Evolutionary conservation across 768 basidiomycete genomes (phyloP).

Genomic region (Boletus bicolor): DNA sequence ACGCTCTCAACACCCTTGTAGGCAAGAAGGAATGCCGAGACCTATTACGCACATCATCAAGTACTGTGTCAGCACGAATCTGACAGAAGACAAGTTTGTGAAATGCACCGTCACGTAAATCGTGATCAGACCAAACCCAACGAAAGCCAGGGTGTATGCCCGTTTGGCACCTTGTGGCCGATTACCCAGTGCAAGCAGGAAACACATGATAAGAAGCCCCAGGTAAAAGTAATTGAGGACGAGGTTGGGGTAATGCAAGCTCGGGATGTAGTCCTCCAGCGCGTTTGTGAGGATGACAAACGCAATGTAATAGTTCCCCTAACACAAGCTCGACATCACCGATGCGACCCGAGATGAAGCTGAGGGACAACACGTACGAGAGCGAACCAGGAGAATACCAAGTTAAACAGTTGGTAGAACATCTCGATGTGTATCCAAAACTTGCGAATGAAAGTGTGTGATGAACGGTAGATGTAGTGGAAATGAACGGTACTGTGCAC

Average conservation of each 20-base stretch:
- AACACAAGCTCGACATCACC: neutral
- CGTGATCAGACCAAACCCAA: constrained; percentile 88
- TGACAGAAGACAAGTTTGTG: neutral
- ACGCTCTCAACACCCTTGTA: constrained; percentile 74
- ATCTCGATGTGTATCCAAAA: constrained; percentile 95
- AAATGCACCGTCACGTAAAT: constrained; percentile 88
- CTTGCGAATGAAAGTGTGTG: constrained; percentile 78
- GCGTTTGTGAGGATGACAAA: constrained; percentile 76
- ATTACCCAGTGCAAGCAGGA: constrained; percentile 86
- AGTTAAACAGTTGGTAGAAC: constrained; percentile 84
- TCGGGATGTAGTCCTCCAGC: constrained; percentile 58
- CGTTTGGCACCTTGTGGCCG: constrained; percentile 87
- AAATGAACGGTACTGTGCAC: constrained; percentile 92
- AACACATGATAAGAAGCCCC: constrained; percentile 82
- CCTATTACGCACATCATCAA: constrained; percentile 36
- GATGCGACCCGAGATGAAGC: neutral
- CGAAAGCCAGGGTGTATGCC: constrained; percentile 79
- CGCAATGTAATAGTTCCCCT: constrained; percentile 91
- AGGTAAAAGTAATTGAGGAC: constrained; percentile 86
- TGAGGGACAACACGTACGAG: constrained; percentile 46
- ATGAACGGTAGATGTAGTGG: constrained; percentile 90
- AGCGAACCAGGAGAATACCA: constrained; percentile 91
- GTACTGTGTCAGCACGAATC: constrained; percentile 1
- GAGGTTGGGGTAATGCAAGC: constrained; percentile 68
- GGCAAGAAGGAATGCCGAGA: constrained; percentile 77